These are phyloP conservation scores for Wickerhamiella brachini DNA, from an alignment of 805 yeast species.

Conservation along the genomic window DNA sequence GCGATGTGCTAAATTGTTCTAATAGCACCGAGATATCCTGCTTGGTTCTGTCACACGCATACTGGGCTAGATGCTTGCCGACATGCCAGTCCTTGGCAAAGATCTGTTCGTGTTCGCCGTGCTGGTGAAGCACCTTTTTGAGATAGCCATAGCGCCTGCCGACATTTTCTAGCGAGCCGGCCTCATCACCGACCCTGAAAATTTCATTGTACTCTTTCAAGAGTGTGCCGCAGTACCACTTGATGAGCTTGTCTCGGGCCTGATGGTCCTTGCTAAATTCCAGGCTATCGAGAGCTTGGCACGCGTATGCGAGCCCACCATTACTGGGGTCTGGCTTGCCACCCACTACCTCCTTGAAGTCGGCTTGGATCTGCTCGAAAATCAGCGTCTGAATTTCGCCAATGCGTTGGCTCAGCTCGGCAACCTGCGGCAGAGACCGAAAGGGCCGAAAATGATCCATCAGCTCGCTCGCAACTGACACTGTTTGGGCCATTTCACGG, in stretches of 20 bases:
- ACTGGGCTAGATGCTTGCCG: conserved; percentile 41
- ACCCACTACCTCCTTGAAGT: conserved; percentile 34
- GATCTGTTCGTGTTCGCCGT: conserved; percentile 34
- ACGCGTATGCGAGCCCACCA: conserved; percentile 39
- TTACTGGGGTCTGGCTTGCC: conserved; percentile 4
- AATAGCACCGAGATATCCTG: conserved; percentile 49
- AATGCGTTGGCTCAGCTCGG: conserved; percentile 46
- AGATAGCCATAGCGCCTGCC: conserved; percentile 71
- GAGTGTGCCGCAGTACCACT: conserved; percentile 59
- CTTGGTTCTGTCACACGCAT: conserved; percentile 56
- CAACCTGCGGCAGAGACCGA: conserved; percentile 71
- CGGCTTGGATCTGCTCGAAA: conserved; percentile 56
- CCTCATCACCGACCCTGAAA: conserved; percentile 74
- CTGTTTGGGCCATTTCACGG: conserved; percentile 41
- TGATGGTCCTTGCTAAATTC: conserved; percentile 24
- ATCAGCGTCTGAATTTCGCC: conserved; percentile 45
- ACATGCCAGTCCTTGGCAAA: conserved; percentile 71
- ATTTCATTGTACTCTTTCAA: conserved; percentile 63
- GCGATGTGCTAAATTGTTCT: conserved; percentile 21
- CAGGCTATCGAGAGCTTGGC: conserved; percentile 53
- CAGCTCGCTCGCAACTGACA: conserved; percentile 62
- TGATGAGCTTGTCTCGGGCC: conserved; percentile 40
- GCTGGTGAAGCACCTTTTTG: conserved; percentile 49
- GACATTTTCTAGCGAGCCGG: conserved; percentile 84
- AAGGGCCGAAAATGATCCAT: conserved; percentile 63